Percentiles rank a stretch among this genome's conserved stretches.
These are phyloP conservation scores for Aspergillus brunneoviolaceus DNA, from an alignment of 2,329 filamentous ascomycete genomes.

Conservation along the genomic window DNA sequence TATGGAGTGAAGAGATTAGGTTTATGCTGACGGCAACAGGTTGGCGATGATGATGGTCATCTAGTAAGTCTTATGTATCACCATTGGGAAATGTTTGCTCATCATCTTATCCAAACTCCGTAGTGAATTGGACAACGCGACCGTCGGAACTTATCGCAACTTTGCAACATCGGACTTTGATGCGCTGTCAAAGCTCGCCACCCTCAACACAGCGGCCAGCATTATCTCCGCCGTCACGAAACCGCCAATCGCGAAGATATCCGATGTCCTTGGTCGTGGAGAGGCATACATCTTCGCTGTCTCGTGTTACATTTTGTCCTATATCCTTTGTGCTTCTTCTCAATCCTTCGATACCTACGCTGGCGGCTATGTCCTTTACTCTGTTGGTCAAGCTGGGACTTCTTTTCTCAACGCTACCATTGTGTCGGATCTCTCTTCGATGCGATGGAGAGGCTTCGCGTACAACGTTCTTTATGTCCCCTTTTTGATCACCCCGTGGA, in stretches of 20 bases:
- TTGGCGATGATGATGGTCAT: constrained; percentile 33
- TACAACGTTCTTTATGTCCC: constrained; percentile 42
- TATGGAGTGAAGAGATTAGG: too few relatives aligned
- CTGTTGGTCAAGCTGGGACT: constrained; percentile 41
- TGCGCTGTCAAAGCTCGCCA: constrained; percentile 35
- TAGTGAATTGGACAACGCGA: constrained; percentile 40
- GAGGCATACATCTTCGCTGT: constrained; percentile 39
- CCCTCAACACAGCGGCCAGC: constrained; percentile 37
- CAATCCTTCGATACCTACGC: constrained; percentile 38
- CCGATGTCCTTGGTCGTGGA: constrained; percentile 44
- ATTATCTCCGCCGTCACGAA: constrained; percentile 44
- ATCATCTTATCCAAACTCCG: not conserved
- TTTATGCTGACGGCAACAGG: constrained; percentile 18
- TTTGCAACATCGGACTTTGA: constrained; percentile 45
- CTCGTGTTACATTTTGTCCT: constrained; percentile 38
- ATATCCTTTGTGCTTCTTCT: constrained; percentile 40
- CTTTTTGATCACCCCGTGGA: constrained; percentile 44
- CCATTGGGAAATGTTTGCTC: not conserved
- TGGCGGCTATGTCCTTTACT: constrained; percentile 38
- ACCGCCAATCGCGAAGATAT: constrained; percentile 45
- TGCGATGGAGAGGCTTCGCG: constrained; percentile 42
- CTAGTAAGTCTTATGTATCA: constrained; percentile 21
- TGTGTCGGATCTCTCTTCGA: constrained; percentile 44
- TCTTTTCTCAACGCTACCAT: constrained; percentile 45
- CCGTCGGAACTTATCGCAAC: constrained; percentile 41